Evolutionary conservation across 495 filamentous ascomycete species (phyloP).

Genomic region (Aspergillus egyptiacus): DNA sequence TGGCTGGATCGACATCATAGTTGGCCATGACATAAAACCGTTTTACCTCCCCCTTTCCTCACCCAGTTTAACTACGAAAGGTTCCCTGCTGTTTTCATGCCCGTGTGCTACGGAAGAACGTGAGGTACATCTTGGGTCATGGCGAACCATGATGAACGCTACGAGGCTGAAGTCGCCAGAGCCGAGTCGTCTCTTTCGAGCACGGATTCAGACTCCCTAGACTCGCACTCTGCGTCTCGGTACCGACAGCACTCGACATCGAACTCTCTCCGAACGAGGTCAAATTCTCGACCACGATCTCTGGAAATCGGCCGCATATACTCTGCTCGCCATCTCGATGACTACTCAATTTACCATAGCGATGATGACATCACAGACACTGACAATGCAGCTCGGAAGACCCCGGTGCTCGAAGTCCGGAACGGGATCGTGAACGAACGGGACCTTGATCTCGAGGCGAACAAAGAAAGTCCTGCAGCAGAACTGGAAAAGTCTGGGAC

Average conservation of each 20-base stretch:
- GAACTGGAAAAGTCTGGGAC: constrained; percentile 25
- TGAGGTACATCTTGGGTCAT: not conserved
- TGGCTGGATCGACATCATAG: not conserved
- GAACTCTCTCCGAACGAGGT: not conserved
- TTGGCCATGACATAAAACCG: constrained; percentile 5
- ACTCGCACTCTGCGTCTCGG: constrained; percentile 9
- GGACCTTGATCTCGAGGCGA: constrained; percentile 28
- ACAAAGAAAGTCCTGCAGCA: not conserved
- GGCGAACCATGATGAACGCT: not conserved
- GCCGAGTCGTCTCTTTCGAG: constrained; percentile 14
- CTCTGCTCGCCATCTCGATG: constrained; percentile 33
- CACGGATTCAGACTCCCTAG: constrained; percentile 9
- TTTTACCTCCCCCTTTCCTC: not conserved
- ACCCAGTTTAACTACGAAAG: not conserved
- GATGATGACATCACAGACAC: constrained; percentile 7
- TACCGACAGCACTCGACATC: not conserved
- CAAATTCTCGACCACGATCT: constrained; percentile 16
- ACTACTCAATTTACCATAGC: constrained; percentile 34
- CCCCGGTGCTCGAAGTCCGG: constrained; percentile 22
- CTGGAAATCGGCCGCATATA: constrained; percentile 21
- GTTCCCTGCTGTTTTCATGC: too few relatives aligned
- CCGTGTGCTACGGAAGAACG: too few relatives aligned
- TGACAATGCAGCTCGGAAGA: constrained; percentile 4
- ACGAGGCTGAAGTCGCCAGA: constrained; percentile 53
- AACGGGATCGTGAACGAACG: constrained; percentile 29